Conservation (phyloP, 176 grass and related monocot species). For the Lolium multiflorum region DNA sequence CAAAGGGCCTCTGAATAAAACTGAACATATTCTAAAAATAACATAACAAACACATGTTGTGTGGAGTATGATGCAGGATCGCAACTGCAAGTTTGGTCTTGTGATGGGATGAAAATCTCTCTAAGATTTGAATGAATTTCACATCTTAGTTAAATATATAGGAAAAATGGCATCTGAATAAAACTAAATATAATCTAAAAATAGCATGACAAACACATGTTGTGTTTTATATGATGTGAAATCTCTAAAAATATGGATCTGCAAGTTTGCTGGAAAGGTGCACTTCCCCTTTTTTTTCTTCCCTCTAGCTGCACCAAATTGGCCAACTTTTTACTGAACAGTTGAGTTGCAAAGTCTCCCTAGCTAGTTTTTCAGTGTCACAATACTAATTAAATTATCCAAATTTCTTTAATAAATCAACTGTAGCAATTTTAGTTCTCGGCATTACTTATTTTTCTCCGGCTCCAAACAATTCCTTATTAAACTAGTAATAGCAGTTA, state of each 20-base stretch:
- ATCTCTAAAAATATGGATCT: not conserved
- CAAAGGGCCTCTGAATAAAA: no score
- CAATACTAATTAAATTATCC: not conserved
- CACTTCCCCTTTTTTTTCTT: not conserved
- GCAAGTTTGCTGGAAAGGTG: not conserved
- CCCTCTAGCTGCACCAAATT: not conserved
- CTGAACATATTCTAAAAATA: no score
- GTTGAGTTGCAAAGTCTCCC: not conserved
- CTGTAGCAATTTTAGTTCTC: not conserved
- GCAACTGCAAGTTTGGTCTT: no score
- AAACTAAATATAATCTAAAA: not conserved
- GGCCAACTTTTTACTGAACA: not conserved
- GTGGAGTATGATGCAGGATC: no score
- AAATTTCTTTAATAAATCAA: not conserved
- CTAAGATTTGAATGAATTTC: not conserved
- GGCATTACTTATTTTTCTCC: not conserved
- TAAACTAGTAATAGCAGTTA: not conserved
- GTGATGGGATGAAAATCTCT: not conserved
- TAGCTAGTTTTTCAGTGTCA: not conserved
- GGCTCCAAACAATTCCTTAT: not conserved
- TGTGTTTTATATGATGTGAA: not conserved
- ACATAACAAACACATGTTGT: no score
- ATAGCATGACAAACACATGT: not conserved
- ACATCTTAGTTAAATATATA: not conserved
- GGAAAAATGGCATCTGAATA: not conserved